Conservation (phyloP, 2,329 filamentous ascomycete genomes). For the Beauveria medogensis region DNA sequence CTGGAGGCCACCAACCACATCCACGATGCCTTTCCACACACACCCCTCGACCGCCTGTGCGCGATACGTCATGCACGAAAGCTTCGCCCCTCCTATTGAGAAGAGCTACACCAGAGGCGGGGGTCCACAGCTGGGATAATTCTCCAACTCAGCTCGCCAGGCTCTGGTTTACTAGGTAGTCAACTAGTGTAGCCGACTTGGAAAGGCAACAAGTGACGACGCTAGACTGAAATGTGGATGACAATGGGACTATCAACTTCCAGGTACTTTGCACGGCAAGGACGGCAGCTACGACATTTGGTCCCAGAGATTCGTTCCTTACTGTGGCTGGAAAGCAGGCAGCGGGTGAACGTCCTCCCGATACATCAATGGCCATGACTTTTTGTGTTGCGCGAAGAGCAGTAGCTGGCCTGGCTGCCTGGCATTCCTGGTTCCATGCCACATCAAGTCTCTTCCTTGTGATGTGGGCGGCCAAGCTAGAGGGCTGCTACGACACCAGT, state of each 20-base stretch:
- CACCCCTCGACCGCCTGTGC: background rate
- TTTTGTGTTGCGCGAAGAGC: too few relatives aligned
- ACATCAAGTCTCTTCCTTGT: background rate
- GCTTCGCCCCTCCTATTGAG: background rate
- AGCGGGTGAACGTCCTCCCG: too few relatives aligned
- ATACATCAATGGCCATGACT: too few relatives aligned
- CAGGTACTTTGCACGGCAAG: background rate
- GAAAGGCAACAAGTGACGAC: background rate
- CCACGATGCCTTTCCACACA: background rate
- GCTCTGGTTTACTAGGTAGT: background rate
- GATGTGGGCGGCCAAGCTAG: background rate
- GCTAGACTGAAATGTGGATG: slow-evolving; percentile 5
- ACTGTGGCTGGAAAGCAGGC: too few relatives aligned
- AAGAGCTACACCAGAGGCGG: background rate
- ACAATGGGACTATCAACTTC: background rate
- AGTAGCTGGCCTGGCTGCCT: too few relatives aligned
- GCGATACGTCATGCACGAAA: slow-evolving; percentile 9
- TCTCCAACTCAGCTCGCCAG: background rate
- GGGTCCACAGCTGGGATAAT: background rate
- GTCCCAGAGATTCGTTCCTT: too few relatives aligned
- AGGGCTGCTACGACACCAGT: background rate
- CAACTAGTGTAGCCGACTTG: background rate
- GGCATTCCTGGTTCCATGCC: too few relatives aligned
- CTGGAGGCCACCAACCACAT: background rate
- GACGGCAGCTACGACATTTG: background rate